Evolutionary conservation across 2,329 filamentous ascomycete genomes (phyloP), one percentile per base, ranked within the genome.

Genomic region (Cladosporium cucumerinum): DNA sequence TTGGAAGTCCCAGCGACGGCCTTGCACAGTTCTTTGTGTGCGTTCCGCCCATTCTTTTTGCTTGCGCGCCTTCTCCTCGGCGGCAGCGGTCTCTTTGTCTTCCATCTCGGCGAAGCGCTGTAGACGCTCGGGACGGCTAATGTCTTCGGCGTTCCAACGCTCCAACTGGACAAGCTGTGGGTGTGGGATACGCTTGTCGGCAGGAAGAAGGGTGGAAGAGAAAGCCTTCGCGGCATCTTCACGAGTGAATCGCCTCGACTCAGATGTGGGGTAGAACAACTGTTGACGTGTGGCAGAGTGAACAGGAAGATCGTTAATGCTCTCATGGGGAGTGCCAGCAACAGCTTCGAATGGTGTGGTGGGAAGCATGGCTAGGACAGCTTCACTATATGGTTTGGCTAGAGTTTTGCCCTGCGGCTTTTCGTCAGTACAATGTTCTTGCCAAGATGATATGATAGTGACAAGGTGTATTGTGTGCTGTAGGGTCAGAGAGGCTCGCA

Each of bases 311-410:
- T 89, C 87, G 71, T 89, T 89, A 73, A 89, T 87, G 26, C 83
- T 79, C 75, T 89, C 87, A 72, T 89, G 86, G 1, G 72, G 68
- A 30, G 79, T 78, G 8, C 77, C 76, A 60, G 78, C 77, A 64
- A 70, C 72, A 28, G 72, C 64, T 30, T 75, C 72, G 66, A 82
- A 78, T 4, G 80, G 79, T n/a, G 87, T 91, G 63, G 84, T 84
- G 2, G 92, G 93, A 5, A 98, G 81, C 93, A 97, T 96, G 36
- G 81, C 79, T 71, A 92, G 82, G 26, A 98, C 83, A 12, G 92
- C 91, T 65, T 85, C 85, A 26, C 89, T 84, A 77, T 97, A 97
- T 14, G 91, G 89, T 28, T 81, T 84, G 2, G 93, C 93, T 43
- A 96, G 79, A 66, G 82, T 84, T 81, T 94, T 93, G 65, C 87